These are phyloP conservation scores for Takashimella koratensis DNA, from an alignment of 1,284 basidiomycete species.

Conservation along the genomic window DNA sequence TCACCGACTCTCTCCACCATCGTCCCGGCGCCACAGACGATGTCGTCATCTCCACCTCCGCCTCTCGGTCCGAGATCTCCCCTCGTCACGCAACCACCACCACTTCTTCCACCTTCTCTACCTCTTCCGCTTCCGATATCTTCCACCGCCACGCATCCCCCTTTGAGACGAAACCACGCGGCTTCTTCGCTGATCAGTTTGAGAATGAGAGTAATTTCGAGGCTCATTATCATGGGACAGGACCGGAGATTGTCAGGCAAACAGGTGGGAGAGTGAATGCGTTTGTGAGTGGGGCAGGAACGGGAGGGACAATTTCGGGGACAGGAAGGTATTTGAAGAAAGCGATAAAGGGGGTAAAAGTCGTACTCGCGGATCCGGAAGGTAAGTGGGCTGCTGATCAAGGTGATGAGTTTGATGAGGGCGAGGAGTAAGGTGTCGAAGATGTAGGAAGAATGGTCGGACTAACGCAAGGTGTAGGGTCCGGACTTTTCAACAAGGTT, in stretches of 20 bases:
- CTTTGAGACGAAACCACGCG: conserved; percentile 31
- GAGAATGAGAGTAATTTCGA: conserved; percentile 89
- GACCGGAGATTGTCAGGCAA: conserved; percentile 93
- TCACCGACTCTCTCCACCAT: conserved; percentile 28
- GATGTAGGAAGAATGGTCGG: neutral
- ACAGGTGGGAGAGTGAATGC: conserved; percentile 77
- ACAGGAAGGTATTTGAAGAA: conserved; percentile 69
- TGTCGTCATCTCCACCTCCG: conserved; percentile 57
- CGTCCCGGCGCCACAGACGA: conserved; percentile 21
- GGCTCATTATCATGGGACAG: conserved; percentile 86
- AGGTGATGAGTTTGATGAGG: neutral
- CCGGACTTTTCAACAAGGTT: conserved; percentile 92
- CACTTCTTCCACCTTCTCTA: neutral
- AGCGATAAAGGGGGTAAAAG: conserved; percentile 53
- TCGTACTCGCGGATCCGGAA: conserved; percentile 86
- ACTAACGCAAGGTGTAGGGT: conserved; percentile 53
- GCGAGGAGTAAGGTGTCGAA: too few relatives aligned
- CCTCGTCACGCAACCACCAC: neutral
- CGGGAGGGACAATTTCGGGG: conserved; percentile 92
- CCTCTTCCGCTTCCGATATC: neutral
- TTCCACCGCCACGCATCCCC: conserved; percentile 9
- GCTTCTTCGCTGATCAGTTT: conserved; percentile 87
- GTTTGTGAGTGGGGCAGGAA: conserved; percentile 94
- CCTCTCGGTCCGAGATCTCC: conserved; percentile 50
- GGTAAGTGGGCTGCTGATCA: conserved; percentile 40